Evolutionary conservation across 1,284 basidiomycete species (phyloP).

Genomic region (Earliella scabrosa): DNA sequence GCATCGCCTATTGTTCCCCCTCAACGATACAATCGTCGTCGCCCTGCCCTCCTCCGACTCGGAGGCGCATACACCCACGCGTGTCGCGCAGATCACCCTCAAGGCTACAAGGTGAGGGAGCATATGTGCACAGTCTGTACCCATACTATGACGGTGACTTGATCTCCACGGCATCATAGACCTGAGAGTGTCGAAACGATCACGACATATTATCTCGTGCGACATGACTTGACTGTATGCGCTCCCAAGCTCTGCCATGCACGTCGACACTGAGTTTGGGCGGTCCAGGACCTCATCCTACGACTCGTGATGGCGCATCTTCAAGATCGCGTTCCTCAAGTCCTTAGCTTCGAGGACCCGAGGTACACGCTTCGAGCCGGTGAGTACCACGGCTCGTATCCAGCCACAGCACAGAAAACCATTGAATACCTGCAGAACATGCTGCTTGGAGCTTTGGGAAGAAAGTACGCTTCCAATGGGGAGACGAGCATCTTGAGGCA

Average conservation of each 20-base stretch:
- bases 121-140: too few species aligned
- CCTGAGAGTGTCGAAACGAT: constrained; percentile 19
- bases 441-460: constrained; percentile 29
- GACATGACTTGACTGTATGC: constrained; percentile 30
- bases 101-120: constrained; percentile 25
- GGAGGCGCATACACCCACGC: not conserved
- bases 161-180: not conserved
- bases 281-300: constrained; percentile 24
- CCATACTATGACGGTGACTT: not conserved
- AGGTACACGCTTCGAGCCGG: constrained; percentile 25
- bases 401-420: not conserved
- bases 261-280: not conserved
- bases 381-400: constrained; percentile 9
- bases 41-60: constrained; percentile 20
- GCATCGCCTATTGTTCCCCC: constrained; percentile 18
- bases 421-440: constrained; percentile 15
- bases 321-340: constrained; percentile 17
- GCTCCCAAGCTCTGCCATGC: not conserved
- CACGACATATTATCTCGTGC: constrained; percentile 26
- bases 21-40: constrained; percentile 29
- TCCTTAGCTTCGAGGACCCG: constrained; percentile 22
- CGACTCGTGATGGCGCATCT: constrained; percentile 27
- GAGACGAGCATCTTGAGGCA: constrained; percentile 20
- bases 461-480: constrained; percentile 28
- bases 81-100: constrained; percentile 26